Percentiles rank a stretch among this genome's conserved stretches.
Evolutionary conservation across 768 basidiomycete genomes (phyloP).

Genomic region (Rhodocollybia butyracea): DNA sequence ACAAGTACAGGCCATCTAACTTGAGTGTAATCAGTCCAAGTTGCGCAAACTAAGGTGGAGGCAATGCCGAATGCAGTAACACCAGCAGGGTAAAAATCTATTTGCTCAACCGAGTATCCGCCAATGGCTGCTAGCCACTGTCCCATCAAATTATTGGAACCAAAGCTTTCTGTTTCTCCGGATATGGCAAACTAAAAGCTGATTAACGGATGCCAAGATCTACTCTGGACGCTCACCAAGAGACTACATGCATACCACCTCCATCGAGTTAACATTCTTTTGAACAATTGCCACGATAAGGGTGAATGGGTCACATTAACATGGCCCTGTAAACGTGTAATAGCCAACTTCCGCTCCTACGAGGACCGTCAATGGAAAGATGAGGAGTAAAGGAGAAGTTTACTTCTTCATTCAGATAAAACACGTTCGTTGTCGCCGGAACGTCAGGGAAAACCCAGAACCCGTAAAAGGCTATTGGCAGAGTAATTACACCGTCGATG

Average conservation of each 20-base stretch:
- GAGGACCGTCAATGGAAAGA: neutral
- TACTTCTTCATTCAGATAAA: constrained; percentile 61
- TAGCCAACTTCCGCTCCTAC: constrained; percentile 55
- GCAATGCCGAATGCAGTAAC: constrained; percentile 62
- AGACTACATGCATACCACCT: constrained; percentile 68
- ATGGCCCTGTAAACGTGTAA: constrained; percentile 40
- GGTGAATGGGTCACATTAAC: constrained; percentile 36
- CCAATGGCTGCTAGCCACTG: constrained; percentile 65
- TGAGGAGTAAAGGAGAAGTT: constrained; percentile 13
- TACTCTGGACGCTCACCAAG: constrained; percentile 36
- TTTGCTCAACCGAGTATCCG: constrained; percentile 61
- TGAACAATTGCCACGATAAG: constrained; percentile 44
- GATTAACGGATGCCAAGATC: neutral
- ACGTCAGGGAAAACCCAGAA: constrained; percentile 73
- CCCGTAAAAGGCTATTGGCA: constrained; percentile 70
- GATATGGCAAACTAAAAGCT: constrained; percentile 54
- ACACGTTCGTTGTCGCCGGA: constrained; percentile 59
- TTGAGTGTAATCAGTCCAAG: constrained; percentile 57
- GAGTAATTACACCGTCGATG: constrained; percentile 66
- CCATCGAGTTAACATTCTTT: constrained; percentile 56
- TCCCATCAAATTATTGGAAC: constrained; percentile 71
- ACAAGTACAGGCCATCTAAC: constrained; percentile 64
- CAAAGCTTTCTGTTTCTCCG: constrained; percentile 66
- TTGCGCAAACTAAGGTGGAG: constrained; percentile 60
- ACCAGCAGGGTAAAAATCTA: constrained; percentile 61